Percentiles rank a stretch among this genome's conserved stretches.
These are phyloP conservation scores for Penicillium sp. DNA, from an alignment of 2,329 filamentous ascomycete species.

Conservation along the genomic window DNA sequence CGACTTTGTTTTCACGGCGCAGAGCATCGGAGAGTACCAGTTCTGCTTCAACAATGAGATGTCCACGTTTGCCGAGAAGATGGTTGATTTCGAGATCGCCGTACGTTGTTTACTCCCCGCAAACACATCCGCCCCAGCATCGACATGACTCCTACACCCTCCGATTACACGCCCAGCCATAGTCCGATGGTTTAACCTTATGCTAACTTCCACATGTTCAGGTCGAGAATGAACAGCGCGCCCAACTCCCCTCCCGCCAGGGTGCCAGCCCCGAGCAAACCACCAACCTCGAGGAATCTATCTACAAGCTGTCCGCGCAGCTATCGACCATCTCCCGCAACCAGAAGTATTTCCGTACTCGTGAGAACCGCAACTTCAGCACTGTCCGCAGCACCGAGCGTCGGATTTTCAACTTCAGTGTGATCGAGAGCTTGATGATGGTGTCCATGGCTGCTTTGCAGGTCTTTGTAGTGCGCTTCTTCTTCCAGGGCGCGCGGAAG, in stretches of 20 bases:
- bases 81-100: conserved; percentile 96
- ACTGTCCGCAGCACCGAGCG: conserved; percentile 95
- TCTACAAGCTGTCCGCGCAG: conserved; percentile 92
- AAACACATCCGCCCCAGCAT: not conserved
- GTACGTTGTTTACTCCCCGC: conserved; percentile 59
- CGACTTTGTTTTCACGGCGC: conserved; percentile 96
- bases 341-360: conserved; percentile 99
- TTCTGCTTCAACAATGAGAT: conserved; percentile 99
- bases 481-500: conserved; percentile 88
- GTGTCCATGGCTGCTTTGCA: conserved; percentile 94
- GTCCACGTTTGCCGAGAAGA: conserved; percentile 96
- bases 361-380: conserved; percentile 98
- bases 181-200: not conserved
- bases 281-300: conserved; percentile 84
- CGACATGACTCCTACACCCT: not conserved
- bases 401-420: conserved; percentile 95
- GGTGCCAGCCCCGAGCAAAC: conserved; percentile 90
- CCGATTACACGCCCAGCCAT: not conserved
- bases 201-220: conserved; percentile 44
- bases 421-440: conserved; percentile 91
- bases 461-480: conserved; percentile 97
- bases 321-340: conserved; percentile 93
- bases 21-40: conserved; percentile 83
- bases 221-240: conserved; percentile 89
- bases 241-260: conserved; percentile 84